Base-by-base conservation (phyloP, 768 basidiomycete species). In the Boletus vinaceobasis region DNA sequence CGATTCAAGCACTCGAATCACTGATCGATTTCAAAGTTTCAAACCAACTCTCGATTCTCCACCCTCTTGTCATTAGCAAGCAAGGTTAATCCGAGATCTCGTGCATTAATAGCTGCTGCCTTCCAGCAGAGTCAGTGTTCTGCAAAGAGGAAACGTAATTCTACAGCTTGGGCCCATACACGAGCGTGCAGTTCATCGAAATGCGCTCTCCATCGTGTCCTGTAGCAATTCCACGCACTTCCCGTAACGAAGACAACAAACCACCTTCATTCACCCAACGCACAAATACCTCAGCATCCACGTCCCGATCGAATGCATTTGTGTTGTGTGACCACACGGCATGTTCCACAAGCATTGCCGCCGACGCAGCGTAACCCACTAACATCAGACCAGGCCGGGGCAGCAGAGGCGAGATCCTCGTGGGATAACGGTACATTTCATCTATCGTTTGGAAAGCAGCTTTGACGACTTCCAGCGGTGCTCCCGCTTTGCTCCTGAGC, bases 261-360 rank as follows among this genome's bases (percentile, higher is more conserved):
- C 78, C 57, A 55, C 72, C 64, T 61, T 74, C 67, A 64, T 68
- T 40, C 62, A 82, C 59, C 83, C 81, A 88, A 44, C 82, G 73
- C 48, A 60, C 65, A 57, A 86, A 81, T 0, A 81, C 78, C 52
- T 84, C 82, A 6, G 71, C 54, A 53, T 87, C 85, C 2, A 73
- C 66, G 5, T 74, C 71, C 3, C 63, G 60, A 15, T 74, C 71
- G 0, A 54, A 73, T 65, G 40, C 46, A 47, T 46, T 59, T 53
- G 33, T 67, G 8, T 42, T 65, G 55, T 72, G 56, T 1, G 83
- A 76, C 88, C 87, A 90, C 11, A 80, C 66, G 0, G 84, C 81
- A 44, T 91, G 88, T 64, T 90, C 87, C 11, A 90, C 73, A 27
- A 90, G 77, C 63, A 79, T 81, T 2, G 79, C 50, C 9, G 77